Evolutionary conservation across 2,329 filamentous ascomycete species (phyloP).

Genomic region (Drechmeria coniospora): DNA sequence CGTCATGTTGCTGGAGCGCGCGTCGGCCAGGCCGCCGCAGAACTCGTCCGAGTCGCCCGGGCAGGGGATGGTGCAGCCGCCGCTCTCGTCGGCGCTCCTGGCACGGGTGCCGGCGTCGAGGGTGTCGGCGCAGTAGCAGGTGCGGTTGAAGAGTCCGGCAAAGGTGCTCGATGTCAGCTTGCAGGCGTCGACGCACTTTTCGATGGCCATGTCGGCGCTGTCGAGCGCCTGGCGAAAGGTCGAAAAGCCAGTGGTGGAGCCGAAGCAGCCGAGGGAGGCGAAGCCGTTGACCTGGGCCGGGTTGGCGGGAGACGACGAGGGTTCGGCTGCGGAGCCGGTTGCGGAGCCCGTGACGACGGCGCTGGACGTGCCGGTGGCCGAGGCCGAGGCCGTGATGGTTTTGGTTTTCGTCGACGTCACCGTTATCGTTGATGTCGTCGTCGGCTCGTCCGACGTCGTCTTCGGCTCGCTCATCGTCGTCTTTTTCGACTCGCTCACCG

Average conservation of each 20-base stretch:
- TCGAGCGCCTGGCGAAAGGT: conserved; percentile 18
- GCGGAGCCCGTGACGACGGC: background rate
- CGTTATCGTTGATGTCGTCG: too few species aligned
- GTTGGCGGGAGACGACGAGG: conserved; percentile 10
- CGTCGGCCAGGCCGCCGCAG: conserved; percentile 24
- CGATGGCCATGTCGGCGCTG: conserved; percentile 21
- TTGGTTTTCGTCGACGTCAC: too few species aligned
- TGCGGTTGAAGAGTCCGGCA: conserved; percentile 22
- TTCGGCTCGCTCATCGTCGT: too few species aligned
- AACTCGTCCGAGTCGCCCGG: conserved; percentile 23
- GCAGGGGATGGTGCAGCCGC: conserved; percentile 20
- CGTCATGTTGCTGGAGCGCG: background rate
- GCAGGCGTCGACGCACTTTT: conserved; percentile 23
- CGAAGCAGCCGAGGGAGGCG: conserved; percentile 26
- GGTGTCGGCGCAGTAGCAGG: conserved; percentile 29
- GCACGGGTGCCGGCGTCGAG: conserved; percentile 25
- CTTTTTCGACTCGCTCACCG: background rate
- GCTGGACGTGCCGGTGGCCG: background rate
- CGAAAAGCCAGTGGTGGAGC: conserved; percentile 18
- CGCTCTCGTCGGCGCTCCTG: conserved; percentile 5
- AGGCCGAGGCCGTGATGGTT: too few species aligned
- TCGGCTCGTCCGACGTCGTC: too few species aligned
- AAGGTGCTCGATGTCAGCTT: conserved; percentile 16
- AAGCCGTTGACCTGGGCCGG: conserved; percentile 17
- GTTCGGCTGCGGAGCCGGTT: background rate